Evolutionary conservation across 2,329 filamentous ascomycete species (phyloP), one percentile per base, ranked within the genome.

Genomic region (Catunica adiposa): DNA sequence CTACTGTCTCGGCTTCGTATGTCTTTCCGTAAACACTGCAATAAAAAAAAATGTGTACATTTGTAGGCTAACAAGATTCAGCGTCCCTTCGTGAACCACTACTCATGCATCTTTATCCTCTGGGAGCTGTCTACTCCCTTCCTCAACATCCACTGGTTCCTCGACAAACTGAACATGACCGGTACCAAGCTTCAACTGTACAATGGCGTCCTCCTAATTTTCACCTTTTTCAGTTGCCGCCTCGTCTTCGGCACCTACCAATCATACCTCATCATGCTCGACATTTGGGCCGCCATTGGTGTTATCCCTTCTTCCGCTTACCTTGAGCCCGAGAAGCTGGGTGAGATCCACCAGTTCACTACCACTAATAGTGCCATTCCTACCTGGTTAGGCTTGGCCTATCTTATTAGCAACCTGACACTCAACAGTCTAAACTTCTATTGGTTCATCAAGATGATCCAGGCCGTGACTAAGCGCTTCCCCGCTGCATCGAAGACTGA

Each of bases 131-230:
- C 85, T 25, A 85, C 83, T 3, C 86, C 86, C 6, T 89, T 92
- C 68, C 75, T 92, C 57, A 94, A 94, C 66, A 78, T 90, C 65
- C 87, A 94, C 72, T 94, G 87, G 87, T 92, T 92, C 72, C 86
- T 85, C 69, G 87, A 94, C 69, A 94, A 94, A 71, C 72, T 90
- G 58, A 77, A 80, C 63, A 81, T 88, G 74, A 92, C 87, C 0
- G 87, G 87, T 37, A 81, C 82, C 20, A 74, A 73, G 54, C 68
- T 79, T 23, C 87, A 92, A 70, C 75, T 89, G 26, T 81, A 86
- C 68, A 92, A 92, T 63, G 86, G 86, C 62, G 73, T 89, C 59
- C 64, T 78, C 56, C 78, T 92, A 2, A 78, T 90, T 54, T 67
- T 72, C 61, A 86, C 78, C 51, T 92, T 92, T 69, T 89, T 89